Base-by-base conservation (phyloP, 495 filamentous ascomycete species). In the Trichoderma asperelloides region DNA sequence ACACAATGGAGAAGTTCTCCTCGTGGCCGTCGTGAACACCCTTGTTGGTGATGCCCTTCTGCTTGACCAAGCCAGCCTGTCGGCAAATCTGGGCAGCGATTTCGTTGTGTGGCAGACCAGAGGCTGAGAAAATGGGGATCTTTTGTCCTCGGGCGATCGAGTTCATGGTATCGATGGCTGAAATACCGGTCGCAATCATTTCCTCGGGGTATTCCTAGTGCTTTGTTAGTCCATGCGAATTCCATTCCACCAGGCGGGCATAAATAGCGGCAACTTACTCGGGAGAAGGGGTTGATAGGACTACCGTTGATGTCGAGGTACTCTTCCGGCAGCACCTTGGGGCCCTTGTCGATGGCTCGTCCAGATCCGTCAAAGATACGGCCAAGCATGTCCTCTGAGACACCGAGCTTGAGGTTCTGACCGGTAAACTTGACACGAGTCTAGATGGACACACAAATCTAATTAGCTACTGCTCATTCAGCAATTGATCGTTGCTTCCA, bases 111-210 rank as follows among this genome's bases (percentile, higher is more conserved):
- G 96, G 96, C 65, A 99, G 84, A 92, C 96, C 96, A 65, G 96
- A 88, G 62, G 96, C 93, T 8, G 96, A 98, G 87, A 99, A 99
- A 74, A 99, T 99, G 66, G 96, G 96, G 70, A 99, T 99, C 84
- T 99, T 99, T 79, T 99, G 96, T 68, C 96, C 96, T 84, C 96
- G 93, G 70, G 96, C 95, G 77, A 99, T 94, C 68, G 96, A 98
- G 86, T 99, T 99, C 96, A 99, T 99, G 51, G 94, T 97, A 78
- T 99, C 96, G 74, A 99, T 99, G 74, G 96, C 93, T 67, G 93
- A 97, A 76, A 99, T 99, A 86, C 96, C 96, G 66, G 96, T 99
- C 12, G 94, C 93, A 73, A 99, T 98, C 93, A 99, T 99, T 80
- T 99, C 96, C 82, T 98, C 94, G 76, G 96, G 96, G 75, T 99